Percentiles rank a stretch among this genome's conserved stretches.
phyloP scores from a whole-genome alignment of 2,329 filamentous ascomycete species.

The Zarea fungicola region DNA sequence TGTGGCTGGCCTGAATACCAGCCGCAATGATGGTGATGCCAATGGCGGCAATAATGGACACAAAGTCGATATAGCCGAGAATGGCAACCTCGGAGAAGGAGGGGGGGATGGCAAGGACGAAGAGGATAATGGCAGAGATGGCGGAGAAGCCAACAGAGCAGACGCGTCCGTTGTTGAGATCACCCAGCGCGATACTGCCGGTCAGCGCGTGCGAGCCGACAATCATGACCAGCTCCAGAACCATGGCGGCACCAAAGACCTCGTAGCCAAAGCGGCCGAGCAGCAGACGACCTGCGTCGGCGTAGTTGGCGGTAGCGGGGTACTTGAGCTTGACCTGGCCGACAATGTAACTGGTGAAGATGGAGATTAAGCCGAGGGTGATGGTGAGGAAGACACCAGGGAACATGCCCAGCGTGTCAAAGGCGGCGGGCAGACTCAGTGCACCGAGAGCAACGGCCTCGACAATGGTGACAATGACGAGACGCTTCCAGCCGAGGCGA shows the following conservation, averaged over 20 bases:
- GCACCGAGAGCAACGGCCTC: conserved; percentile 46
- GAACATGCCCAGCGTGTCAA: conserved; percentile 32
- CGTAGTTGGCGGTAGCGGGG: conserved; percentile 56
- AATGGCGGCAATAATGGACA: conserved; percentile 55
- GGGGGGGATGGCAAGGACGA: conserved; percentile 34
- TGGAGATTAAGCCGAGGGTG: conserved; percentile 16
- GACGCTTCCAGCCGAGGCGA: conserved; percentile 45
- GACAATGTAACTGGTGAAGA: conserved; percentile 17
- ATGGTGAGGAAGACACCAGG: conserved; percentile 23
- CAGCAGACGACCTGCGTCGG: conserved; percentile 56
- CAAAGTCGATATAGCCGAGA: conserved; percentile 43
- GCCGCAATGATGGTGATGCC: conserved; percentile 57
- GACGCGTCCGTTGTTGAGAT: conserved; percentile 46
- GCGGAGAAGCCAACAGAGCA: conserved; percentile 34
- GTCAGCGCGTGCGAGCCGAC: conserved; percentile 63
- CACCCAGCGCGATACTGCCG: conserved; percentile 59
- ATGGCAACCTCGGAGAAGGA: conserved; percentile 35
- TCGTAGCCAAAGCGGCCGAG: conserved; percentile 51
- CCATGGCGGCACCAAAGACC: conserved; percentile 50
- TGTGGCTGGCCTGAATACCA: conserved; percentile 33
- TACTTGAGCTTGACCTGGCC: conserved; percentile 31
- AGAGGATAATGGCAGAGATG: conserved; percentile 32
- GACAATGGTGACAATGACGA: conserved; percentile 45
- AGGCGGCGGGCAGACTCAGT: conserved; percentile 41
- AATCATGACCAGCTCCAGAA: conserved; percentile 59